phyloP scores from a whole-genome alignment of 176 grass and related monocot genomes.

The Eragrostis curvula region DNA sequence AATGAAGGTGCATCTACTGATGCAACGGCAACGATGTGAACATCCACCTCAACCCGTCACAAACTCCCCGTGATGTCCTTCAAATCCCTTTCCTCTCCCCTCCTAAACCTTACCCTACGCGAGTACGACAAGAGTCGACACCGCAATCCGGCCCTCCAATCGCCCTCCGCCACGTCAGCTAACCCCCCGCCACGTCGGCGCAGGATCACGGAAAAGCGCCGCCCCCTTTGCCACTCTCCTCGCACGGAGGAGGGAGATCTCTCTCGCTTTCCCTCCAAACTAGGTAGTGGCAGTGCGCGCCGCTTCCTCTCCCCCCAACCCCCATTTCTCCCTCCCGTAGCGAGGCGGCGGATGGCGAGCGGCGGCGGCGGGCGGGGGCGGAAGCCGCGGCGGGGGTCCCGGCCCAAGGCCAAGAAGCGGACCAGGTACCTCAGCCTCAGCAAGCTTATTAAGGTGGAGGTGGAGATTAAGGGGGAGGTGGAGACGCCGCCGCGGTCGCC shows the following conservation, averaged over 20 bases:
- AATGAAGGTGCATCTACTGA: background rate
- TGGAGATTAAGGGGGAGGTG: constrained; percentile 24
- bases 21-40: constrained; percentile 30
- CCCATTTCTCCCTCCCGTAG: background rate
- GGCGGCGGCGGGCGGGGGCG: constrained; percentile 10
- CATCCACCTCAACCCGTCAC: constrained; percentile 39
- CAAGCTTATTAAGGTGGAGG: constrained; percentile 39
- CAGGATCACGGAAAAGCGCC: constrained; percentile 45
- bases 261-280: constrained; percentile 50
- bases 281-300: background rate
- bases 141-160: constrained; percentile 55
- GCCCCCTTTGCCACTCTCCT: background rate
- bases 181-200: constrained; percentile 4
- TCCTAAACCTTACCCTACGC: constrained; percentile 5
- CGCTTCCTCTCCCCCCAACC: background rate
- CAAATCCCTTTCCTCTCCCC: background rate
- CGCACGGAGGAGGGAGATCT: constrained; percentile 8
- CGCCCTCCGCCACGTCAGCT: constrained; percentile 14
- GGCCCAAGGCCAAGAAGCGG: constrained; percentile 51
- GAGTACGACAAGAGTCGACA: constrained; percentile 27
- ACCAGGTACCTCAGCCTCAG: constrained; percentile 83
- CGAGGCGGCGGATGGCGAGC: constrained; percentile 34
- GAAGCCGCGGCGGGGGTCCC: constrained; percentile 16
- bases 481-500: background rate
- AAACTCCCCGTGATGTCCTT: constrained; percentile 54